These are phyloP conservation scores for Polyplosphaeria fusca DNA, from an alignment of 495 filamentous ascomycete species.

Conservation along the genomic window DNA sequence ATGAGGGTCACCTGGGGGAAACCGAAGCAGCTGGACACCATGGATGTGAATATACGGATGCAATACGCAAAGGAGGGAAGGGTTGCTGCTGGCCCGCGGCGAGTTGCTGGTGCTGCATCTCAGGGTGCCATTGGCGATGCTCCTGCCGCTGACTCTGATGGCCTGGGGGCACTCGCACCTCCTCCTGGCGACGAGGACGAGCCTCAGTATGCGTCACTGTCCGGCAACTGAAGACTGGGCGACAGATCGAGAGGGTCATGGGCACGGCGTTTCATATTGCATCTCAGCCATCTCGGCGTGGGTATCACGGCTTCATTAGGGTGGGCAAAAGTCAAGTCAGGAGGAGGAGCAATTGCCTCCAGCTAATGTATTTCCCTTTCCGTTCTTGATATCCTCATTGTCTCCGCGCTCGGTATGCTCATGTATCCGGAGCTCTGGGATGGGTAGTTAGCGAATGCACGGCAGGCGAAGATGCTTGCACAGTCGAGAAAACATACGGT, in stretches of 20 bases:
- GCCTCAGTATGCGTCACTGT: constrained; percentile 79
- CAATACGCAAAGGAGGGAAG: constrained; percentile 72
- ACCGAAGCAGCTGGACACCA: constrained; percentile 82
- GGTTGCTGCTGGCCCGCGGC: constrained; percentile 50
- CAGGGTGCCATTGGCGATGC: constrained; percentile 35
- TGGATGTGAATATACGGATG: constrained; percentile 78
- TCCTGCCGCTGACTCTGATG: constrained; percentile 48
- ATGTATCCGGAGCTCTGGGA: constrained; percentile 77
- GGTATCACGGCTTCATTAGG: constrained; percentile 22
- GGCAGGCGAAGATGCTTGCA: background rate
- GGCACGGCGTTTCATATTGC: constrained; percentile 31
- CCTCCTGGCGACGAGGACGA: constrained; percentile 76
- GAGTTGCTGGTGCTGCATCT: constrained; percentile 9
- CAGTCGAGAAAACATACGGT: constrained; percentile 52
- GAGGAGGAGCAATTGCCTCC: constrained; percentile 35
- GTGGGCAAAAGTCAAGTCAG: constrained; percentile 14
- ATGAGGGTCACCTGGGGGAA: constrained; percentile 86
- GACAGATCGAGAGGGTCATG: background rate
- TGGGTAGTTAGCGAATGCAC: constrained; percentile 7
- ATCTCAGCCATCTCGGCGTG: constrained; percentile 2
- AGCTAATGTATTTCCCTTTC: constrained; percentile 31
- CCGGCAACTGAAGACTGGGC: constrained; percentile 74
- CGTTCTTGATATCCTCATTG: constrained; percentile 68
- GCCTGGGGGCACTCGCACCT: constrained; percentile 59
- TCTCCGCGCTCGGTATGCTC: constrained; percentile 86